Base-by-base conservation (phyloP, 73 alveolate species). In the Uronychia setigera region DNA sequence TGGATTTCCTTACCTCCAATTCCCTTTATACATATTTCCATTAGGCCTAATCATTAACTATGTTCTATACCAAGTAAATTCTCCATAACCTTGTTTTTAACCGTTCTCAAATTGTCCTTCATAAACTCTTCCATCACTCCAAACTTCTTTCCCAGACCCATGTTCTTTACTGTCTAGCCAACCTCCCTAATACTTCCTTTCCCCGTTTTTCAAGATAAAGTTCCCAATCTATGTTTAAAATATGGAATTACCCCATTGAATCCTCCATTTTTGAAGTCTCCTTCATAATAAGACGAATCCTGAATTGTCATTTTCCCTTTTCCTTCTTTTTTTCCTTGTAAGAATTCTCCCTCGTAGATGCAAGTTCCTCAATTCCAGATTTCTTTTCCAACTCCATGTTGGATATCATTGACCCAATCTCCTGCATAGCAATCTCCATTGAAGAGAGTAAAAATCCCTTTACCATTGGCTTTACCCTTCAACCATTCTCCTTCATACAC, bases 381-480 rank as follows among this genome's bases (percentile, higher is more conserved):
- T 77, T 86, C 92, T 25, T 29, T 59, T 35, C 98, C 98, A 58
- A 60, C 80, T 29, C 98, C 98, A 80, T 93, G 95, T 59, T 93
- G 91, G 75, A 81, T 91, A 82, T 93, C 95, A 74, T 93, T 82
- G 14, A 87, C 35, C 97, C 98, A 95, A 58, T 86, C 90, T 14
- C 98, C 98, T 9, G 35, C 92, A 85, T 94, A 95, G 79, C 76
- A 88, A 82, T 91, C 93, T 32, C 97, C 95, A 79, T 91, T 94
- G 32, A 77, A 82, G 92, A 94, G 95, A 35, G 92, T 85, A 85
- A 94, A 82, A 83, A 95, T 92, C 34, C 99, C 99, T 83, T 74
- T 78, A 13, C 99, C 99, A 81, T 94, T 93, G n/a, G 97, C 96
- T 85, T 79, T 80, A 14, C 93, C 96, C 31, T 95, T 87, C 0